A percentile compares a stretch with the other conserved stretches of the same genome.
These are phyloP conservation scores for Akanthomyces lecanii DNA, from an alignment of 2,329 filamentous ascomycete species.

Conservation along the genomic window DNA sequence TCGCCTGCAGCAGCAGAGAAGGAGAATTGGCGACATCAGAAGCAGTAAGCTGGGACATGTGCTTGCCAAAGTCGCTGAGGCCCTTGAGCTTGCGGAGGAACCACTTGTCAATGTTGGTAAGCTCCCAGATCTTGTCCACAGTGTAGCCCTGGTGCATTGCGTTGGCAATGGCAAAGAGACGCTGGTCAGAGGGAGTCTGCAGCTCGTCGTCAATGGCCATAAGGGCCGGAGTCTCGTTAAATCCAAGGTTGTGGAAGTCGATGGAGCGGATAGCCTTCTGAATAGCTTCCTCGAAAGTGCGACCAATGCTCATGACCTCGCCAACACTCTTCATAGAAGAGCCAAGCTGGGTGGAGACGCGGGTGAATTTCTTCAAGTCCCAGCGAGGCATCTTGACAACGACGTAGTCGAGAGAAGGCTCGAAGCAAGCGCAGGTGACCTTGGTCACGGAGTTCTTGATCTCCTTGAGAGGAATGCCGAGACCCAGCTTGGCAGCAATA, in stretches of 20 bases:
- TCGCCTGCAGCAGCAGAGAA: constrained; percentile 72
- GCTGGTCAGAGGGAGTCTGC: constrained; percentile 95
- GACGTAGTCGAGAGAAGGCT: constrained; percentile 95
- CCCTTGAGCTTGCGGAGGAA: constrained; percentile 90
- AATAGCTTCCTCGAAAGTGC: constrained; percentile 96
- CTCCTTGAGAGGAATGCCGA: constrained; percentile 92
- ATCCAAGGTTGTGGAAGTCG: constrained; percentile 92
- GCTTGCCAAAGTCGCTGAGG: constrained; percentile 81
- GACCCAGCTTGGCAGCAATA: constrained; percentile 92
- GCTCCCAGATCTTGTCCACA: constrained; percentile 95
- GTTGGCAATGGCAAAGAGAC: constrained; percentile 94
- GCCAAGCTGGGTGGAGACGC: constrained; percentile 90
- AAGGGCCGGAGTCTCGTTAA: constrained; percentile 83
- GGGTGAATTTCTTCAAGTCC: constrained; percentile 98
- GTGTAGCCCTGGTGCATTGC: constrained; percentile 93
- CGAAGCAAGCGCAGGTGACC: constrained; percentile 94
- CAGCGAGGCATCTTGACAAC: constrained; percentile 98
- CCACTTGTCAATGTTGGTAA: constrained; percentile 99
- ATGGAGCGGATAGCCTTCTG: constrained; percentile 96
- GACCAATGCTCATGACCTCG: constrained; percentile 96
- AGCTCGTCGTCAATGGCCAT: constrained; percentile 97
- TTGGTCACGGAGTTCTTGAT: constrained; percentile 96
- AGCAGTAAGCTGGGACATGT: constrained; percentile 63
- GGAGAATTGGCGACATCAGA: constrained; percentile 61
- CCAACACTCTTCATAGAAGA: constrained; percentile 99